Evolutionary conservation across 306 rosid genomes (phyloP).

Genomic region (Ceratonia siliqua): DNA sequence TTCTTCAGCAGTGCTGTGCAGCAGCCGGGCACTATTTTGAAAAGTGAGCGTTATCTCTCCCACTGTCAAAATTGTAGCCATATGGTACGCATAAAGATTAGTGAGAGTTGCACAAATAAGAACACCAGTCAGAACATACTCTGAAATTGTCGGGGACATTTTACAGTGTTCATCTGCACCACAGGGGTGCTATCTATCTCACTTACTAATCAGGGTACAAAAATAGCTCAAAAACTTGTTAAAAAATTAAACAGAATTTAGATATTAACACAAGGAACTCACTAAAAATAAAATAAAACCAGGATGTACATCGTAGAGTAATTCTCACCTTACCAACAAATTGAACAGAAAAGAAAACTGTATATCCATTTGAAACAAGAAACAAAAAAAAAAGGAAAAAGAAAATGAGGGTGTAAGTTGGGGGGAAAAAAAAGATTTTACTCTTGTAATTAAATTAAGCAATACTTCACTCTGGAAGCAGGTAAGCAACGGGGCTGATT

Average conservation of each 20-base stretch:
- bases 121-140: too few relatives aligned
- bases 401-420: conserved; percentile 35
- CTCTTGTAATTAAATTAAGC: conserved; percentile 39
- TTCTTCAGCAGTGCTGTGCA: too few relatives aligned
- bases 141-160: background rate
- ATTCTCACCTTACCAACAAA: conserved; percentile 46
- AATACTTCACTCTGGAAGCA: conserved; percentile 36
- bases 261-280: conserved; percentile 45
- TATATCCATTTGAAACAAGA: background rate
- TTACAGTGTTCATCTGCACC: too few relatives aligned
- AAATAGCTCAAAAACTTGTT: conserved; percentile 26
- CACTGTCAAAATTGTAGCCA: background rate
- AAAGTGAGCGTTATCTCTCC: background rate
- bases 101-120: background rate
- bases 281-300: conserved; percentile 33
- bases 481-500: conserved; percentile 20
- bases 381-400: conserved; percentile 27
- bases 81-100: background rate
- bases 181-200: too few relatives aligned
- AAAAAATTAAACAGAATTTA: conserved; percentile 22
- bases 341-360: conserved; percentile 34
- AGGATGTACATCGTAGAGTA: conserved; percentile 49
- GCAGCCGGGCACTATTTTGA: too few relatives aligned
- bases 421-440: conserved; percentile 12
- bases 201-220: background rate